Evolutionary conservation across 371 early-diverging fungal species (phyloP).

Genomic region (Zopfochytrium polystomum): DNA sequence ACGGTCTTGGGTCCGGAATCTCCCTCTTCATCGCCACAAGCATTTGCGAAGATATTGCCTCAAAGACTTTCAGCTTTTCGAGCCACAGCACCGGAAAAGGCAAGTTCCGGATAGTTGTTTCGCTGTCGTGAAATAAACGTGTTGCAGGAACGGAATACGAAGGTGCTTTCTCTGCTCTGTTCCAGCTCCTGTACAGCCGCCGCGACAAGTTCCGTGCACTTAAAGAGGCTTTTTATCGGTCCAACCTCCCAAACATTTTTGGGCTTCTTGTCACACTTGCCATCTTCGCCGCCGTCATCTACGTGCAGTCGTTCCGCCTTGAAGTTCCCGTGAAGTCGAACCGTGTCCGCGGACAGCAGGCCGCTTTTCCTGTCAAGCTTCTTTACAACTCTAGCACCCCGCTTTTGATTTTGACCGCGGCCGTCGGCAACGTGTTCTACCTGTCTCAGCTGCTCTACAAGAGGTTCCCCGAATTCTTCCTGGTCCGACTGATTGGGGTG

Average conservation of each 20-base stretch:
- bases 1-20: slow-evolving; percentile 99
- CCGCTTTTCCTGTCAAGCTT: slow-evolving; percentile 97
- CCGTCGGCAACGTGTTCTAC: slow-evolving; percentile 92
- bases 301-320: slow-evolving; percentile 97
- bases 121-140: neutral
- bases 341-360: slow-evolving; percentile 92
- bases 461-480: slow-evolving; percentile 89
- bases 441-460: slow-evolving; percentile 95
- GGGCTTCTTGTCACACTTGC: slow-evolving; percentile 85
- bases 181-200: slow-evolving; percentile 94
- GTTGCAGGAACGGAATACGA: slow-evolving; percentile 87
- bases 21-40: slow-evolving; percentile 99
- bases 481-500: slow-evolving; percentile 93
- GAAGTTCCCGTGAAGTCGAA: slow-evolving; percentile 97
- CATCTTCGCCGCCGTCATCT: slow-evolving; percentile 94
- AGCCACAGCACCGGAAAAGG: slow-evolving; percentile 96
- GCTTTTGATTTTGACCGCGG: slow-evolving; percentile 96
- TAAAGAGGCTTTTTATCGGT: slow-evolving; percentile 97
- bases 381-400: slow-evolving; percentile 99
- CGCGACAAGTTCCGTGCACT: slow-evolving; percentile 96
- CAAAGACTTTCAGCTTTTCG: slow-evolving; percentile 97
- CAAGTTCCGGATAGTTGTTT: neutral
- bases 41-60: slow-evolving; percentile 97
- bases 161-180: slow-evolving; percentile 93
- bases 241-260: slow-evolving; percentile 94